A percentile compares a stretch with the other conserved stretches of the same genome.
These are phyloP conservation scores for Ascocoryne sarcoides DNA, from an alignment of 2,329 filamentous ascomycete species.

Conservation along the genomic window DNA sequence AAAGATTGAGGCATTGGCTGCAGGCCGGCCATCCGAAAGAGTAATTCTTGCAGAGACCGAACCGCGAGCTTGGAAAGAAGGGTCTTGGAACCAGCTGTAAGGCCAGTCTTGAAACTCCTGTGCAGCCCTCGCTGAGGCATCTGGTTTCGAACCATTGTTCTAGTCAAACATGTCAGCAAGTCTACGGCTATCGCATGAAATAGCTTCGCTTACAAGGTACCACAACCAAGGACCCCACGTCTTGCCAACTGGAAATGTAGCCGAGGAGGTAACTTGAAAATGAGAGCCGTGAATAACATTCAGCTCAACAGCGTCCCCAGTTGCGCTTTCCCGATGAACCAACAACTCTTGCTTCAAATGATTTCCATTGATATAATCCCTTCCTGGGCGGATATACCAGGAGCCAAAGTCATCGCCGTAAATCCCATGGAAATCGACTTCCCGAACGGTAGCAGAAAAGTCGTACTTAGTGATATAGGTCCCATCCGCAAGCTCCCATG, in stretches of 20 bases:
- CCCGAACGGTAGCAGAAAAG: constrained; percentile 33
- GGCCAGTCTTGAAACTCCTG: constrained; percentile 38
- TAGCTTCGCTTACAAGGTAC: not conserved
- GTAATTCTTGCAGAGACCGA: constrained; percentile 35
- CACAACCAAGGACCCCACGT: constrained; percentile 30
- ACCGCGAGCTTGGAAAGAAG: constrained; percentile 38
- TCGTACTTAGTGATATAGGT: constrained; percentile 35
- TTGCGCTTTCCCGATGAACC: constrained; percentile 41
- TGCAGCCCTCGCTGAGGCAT: constrained; percentile 32
- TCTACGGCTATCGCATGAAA: no score
- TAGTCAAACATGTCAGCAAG: no score
- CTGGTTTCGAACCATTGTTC: constrained; percentile 38
- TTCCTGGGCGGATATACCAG: constrained; percentile 42
- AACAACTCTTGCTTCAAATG: constrained; percentile 44
- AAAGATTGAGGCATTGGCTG: constrained; percentile 39
- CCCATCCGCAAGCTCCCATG: constrained; percentile 39
- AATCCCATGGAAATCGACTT: constrained; percentile 38
- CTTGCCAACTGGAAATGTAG: constrained; percentile 32
- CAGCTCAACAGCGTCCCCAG: constrained; percentile 42
- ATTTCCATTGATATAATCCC: constrained; percentile 43
- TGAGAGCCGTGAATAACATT: constrained; percentile 47
- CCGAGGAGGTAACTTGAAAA: constrained; percentile 32
- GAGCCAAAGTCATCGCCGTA: constrained; percentile 40
- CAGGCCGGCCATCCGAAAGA: constrained; percentile 41
- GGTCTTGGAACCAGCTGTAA: constrained; percentile 39